phyloP scores from a whole-genome alignment of 805 yeast species.

The Kuraishia ogatae region DNA sequence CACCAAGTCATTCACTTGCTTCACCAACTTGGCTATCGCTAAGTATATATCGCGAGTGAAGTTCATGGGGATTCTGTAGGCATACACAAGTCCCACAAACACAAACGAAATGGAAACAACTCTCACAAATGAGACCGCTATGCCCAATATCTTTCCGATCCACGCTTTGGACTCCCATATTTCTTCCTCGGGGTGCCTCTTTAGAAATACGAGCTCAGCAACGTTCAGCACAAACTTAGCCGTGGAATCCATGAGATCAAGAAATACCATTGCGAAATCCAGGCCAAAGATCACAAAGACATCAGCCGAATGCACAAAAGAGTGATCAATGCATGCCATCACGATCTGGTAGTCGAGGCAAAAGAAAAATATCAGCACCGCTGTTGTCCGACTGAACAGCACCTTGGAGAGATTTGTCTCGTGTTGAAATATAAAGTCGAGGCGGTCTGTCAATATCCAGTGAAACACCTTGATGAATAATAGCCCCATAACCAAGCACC shows the following conservation, averaged over 20 bases:
- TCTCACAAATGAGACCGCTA: conserved; percentile 39
- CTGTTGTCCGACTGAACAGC: conserved; percentile 29
- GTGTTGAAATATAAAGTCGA: conserved; percentile 39
- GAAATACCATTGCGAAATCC: conserved; percentile 59
- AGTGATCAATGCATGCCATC: conserved; percentile 45
- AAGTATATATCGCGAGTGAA: conserved; percentile 21
- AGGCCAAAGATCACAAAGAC: conserved; percentile 63
- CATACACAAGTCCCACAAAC: conserved; percentile 33
- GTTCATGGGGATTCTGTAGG: conserved; percentile 21
- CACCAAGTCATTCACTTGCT: conserved; percentile 27
- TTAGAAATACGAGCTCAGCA: conserved; percentile 45
- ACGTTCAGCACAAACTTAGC: conserved; percentile 42
- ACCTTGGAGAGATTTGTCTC: conserved; percentile 23
- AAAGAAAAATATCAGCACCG: conserved; percentile 35
- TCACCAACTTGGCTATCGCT: conserved; percentile 17
- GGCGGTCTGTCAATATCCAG: conserved; percentile 52
- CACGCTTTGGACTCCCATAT: conserved; percentile 66
- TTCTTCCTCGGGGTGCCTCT: conserved; percentile 42
- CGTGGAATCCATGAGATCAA: conserved; percentile 39
- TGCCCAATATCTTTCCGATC: conserved; percentile 48
- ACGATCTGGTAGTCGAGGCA: conserved; percentile 45
- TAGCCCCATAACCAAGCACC: conserved; percentile 23
- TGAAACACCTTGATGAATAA: conserved; percentile 62
- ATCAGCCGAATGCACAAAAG: conserved; percentile 43
- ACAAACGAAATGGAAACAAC: conserved; percentile 36